Evolutionary conservation across 2,329 filamentous ascomycete species (phyloP).

Genomic region (Trichoderma simmonsii): DNA sequence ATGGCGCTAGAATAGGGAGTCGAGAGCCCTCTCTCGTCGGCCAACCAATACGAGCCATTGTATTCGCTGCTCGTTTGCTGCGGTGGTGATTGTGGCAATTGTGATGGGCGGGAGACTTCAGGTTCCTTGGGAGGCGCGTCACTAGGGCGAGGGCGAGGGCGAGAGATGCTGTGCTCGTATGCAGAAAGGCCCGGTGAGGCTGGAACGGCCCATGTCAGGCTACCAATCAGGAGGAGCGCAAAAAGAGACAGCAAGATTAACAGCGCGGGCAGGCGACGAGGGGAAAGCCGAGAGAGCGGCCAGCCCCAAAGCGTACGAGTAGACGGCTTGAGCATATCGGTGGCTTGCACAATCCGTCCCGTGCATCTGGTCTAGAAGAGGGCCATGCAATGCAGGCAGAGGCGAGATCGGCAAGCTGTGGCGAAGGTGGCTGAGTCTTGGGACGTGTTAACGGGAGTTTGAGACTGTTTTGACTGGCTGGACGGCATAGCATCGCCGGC

Average conservation of each 20-base stretch:
- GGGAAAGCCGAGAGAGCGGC: constrained; percentile 48
- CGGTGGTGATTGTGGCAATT: constrained; percentile 67
- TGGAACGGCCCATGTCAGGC: constrained; percentile 48
- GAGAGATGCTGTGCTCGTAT: constrained; percentile 48
- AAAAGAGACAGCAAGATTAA: constrained; percentile 51
- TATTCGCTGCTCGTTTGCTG: constrained; percentile 75
- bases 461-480: not conserved
- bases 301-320: constrained; percentile 41
- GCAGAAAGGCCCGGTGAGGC: constrained; percentile 47
- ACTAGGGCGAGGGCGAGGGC: constrained; percentile 44
- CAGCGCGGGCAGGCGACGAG: constrained; percentile 52
- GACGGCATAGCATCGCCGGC: not conserved
- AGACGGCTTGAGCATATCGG: constrained; percentile 31
- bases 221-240: constrained; percentile 53
- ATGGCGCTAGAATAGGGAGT: constrained; percentile 78
- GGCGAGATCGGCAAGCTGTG: not conserved
- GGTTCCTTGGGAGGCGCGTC: constrained; percentile 44
- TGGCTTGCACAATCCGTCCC: not conserved
- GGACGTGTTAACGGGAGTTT: no score
- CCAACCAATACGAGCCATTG: constrained; percentile 79
- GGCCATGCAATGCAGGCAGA: not conserved
- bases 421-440: not conserved
- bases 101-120: constrained; percentile 59
- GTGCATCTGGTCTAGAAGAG: not conserved
- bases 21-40: constrained; percentile 84